A percentile compares a stretch with the other conserved stretches of the same genome.
Evolutionary conservation across 1,139 yeast species (phyloP).

Genomic region (Lodderomyces metapsilosis): DNA sequence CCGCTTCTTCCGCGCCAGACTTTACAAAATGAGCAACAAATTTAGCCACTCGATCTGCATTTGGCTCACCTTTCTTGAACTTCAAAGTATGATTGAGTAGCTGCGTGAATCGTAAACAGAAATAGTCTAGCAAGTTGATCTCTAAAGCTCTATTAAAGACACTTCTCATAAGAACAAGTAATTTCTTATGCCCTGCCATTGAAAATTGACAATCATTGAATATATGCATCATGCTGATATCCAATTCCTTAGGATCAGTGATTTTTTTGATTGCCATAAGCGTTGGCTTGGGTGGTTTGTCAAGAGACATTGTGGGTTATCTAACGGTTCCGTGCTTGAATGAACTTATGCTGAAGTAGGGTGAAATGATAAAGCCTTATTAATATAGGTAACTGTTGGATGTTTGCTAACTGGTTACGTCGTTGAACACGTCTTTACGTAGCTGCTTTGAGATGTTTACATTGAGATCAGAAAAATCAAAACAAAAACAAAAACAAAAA

Average conservation of each 20-base stretch:
- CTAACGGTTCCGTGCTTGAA: not conserved
- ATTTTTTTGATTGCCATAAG: conserved; percentile 23
- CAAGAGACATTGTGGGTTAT: conserved; percentile 4
- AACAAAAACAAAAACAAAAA: not conserved
- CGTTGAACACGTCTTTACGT: not conserved
- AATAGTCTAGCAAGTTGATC: conserved; percentile 53
- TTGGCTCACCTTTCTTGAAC: conserved; percentile 65
- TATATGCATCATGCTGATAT: conserved; percentile 56
- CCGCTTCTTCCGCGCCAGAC: conserved; percentile 19
- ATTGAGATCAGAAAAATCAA: not conserved
- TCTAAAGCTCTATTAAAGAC: conserved; percentile 57
- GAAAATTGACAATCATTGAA: conserved; percentile 81
- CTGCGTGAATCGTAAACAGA: conserved; percentile 58
- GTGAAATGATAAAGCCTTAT: too few relatives aligned
- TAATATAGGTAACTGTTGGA: too few relatives aligned
- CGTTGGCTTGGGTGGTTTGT: conserved; percentile 16
- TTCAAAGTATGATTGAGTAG: conserved; percentile 65
- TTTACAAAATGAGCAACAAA: conserved; percentile 67
- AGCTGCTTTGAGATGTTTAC: not conserved
- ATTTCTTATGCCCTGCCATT: conserved; percentile 74
- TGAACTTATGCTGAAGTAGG: not conserved
- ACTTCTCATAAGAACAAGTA: conserved; percentile 60
- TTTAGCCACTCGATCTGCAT: conserved; percentile 78
- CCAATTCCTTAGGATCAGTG: conserved; percentile 26
- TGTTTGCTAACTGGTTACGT: too few relatives aligned